Percentiles rank a stretch among this genome's conserved stretches.
Evolutionary conservation across 768 basidiomycete species (phyloP).

Genomic region (Suillus variegatus): DNA sequence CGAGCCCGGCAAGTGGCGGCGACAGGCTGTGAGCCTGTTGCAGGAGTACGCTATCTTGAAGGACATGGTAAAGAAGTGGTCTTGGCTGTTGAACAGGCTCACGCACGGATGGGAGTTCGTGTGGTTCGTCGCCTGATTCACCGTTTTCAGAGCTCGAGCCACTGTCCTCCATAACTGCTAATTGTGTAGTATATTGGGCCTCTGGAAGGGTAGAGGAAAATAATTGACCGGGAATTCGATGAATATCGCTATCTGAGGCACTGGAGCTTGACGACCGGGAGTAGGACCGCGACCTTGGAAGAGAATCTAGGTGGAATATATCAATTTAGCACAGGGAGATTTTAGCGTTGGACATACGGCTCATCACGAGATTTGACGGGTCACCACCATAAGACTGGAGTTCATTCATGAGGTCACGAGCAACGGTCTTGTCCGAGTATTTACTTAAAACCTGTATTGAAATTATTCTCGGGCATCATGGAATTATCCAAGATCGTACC

Average conservation of each 20-base stretch:
- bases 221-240: conserved; percentile 17
- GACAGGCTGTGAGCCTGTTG: conserved; percentile 64
- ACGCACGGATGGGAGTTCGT: conserved; percentile 41
- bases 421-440: conserved; percentile 82
- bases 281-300: conserved; percentile 45
- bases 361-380: conserved; percentile 61
- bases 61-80: conserved; percentile 79
- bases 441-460: conserved; percentile 67
- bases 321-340: neutral
- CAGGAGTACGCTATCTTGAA: conserved; percentile 78
- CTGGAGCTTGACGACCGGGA: conserved; percentile 71
- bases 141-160: conserved; percentile 46
- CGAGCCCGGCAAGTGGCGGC: conserved; percentile 46
- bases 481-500: conserved; percentile 39
- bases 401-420: conserved; percentile 74
- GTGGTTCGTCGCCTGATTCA: conserved; percentile 50
- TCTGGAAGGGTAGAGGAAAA: conserved; percentile 16
- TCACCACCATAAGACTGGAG: conserved; percentile 76
- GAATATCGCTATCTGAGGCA: conserved; percentile 42
- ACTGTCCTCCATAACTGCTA: conserved; percentile 23
- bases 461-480: conserved; percentile 5
- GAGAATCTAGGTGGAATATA: conserved; percentile 25
- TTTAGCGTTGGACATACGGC: conserved; percentile 48
- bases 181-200: conserved; percentile 17
- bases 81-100: conserved; percentile 45